A percentile compares a stretch with the other conserved stretches of the same genome.
Evolutionary conservation across 2,329 filamentous ascomycete species (phyloP).

Genomic region (Beauveria scarabaeidicola): DNA sequence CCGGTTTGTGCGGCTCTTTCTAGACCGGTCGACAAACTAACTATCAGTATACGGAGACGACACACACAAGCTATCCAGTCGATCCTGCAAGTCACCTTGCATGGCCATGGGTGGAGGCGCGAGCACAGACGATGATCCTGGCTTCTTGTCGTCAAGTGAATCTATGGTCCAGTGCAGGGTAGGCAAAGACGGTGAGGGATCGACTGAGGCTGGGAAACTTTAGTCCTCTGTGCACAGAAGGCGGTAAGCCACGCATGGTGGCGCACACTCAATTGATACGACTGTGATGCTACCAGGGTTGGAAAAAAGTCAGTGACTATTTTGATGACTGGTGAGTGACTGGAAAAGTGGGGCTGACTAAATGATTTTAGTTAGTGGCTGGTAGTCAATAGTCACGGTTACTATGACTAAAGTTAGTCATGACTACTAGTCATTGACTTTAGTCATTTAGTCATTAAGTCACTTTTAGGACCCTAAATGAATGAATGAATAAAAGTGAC

Average conservation of each 20-base stretch:
- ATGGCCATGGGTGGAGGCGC: neutral
- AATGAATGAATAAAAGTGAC: no score
- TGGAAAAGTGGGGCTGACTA: no score
- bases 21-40: neutral
- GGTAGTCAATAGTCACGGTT: no score
- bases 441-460: no score
- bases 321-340: no score
- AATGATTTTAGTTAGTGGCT: no score
- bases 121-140: neutral
- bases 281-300: no score
- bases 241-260: slow-evolving; percentile 2
- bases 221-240: neutral
- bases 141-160: neutral
- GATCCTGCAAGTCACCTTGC: slow-evolving; percentile 8
- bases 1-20: slow-evolving; percentile 1
- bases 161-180: neutral
- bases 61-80: neutral
- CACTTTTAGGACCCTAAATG: no score
- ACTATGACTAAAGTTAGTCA: no score
- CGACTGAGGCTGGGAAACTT: neutral
- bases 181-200: slow-evolving; percentile 1
- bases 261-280: neutral
- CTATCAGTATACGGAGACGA: neutral
- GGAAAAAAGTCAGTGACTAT: no score
- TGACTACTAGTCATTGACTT: no score